Conservation (phyloP, 257 asterid genomes). For the Prunella vulgaris region DNA sequence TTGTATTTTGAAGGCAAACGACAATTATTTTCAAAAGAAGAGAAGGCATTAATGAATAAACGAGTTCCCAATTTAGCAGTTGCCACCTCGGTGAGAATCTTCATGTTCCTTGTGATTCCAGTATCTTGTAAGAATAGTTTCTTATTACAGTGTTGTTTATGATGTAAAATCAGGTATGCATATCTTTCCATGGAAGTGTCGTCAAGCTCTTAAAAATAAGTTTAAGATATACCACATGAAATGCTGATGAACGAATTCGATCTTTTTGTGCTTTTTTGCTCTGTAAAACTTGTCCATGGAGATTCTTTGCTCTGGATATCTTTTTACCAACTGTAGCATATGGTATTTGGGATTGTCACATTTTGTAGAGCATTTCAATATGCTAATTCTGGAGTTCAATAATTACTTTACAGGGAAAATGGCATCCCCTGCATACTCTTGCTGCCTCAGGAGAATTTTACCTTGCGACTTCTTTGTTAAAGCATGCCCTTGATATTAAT, state of each 20-base stretch:
- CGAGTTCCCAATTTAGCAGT: conserved; percentile 65
- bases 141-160: conserved; percentile 4
- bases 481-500: conserved; percentile 65
- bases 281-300: neutral
- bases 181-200: too few species aligned
- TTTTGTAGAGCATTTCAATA: neutral
- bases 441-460: conserved; percentile 90
- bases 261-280: neutral
- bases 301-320: neutral
- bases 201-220: too few species aligned
- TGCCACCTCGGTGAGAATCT: conserved; percentile 76
- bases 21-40: conserved; percentile 71
- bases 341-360: neutral
- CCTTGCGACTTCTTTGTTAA: conserved; percentile 62
- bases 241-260: neutral
- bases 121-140: neutral
- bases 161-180: neutral
- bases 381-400: conserved; percentile 20
- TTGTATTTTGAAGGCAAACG: conserved; percentile 48
- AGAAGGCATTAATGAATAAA: conserved; percentile 54
- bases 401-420: conserved; percentile 57
- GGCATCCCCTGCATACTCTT: conserved; percentile 91
- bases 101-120: neutral
- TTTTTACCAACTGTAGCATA: neutral
- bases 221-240: neutral